Evolutionary conservation across 345 rosid species (phyloP).

Genomic region (Erysimum cheiranthoides): DNA sequence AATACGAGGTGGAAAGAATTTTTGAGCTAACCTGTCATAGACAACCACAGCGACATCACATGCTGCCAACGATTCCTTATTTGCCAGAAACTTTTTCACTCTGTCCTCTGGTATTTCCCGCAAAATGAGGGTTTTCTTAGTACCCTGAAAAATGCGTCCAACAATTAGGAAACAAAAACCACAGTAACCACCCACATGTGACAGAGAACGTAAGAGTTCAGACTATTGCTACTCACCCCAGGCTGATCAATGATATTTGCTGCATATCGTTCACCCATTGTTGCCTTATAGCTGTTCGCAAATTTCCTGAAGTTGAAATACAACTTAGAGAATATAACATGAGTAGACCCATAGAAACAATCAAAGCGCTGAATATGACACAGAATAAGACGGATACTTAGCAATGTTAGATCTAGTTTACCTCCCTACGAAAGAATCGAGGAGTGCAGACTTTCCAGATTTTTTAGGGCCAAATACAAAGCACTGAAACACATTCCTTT

Average conservation of each 20-base stretch:
- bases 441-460: conserved; percentile 76
- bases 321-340: conserved; percentile 23
- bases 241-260: conserved; percentile 66
- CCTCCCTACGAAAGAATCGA: conserved; percentile 79
- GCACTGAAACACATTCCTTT: conserved; percentile 74
- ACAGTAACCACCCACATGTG: conserved; percentile 10
- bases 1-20: not conserved
- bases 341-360: conserved; percentile 23
- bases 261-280: conserved; percentile 59
- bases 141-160: conserved; percentile 52
- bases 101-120: conserved; percentile 80
- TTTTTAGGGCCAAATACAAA: conserved; percentile 73
- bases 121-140: conserved; percentile 69
- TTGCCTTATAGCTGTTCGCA: conserved; percentile 52
- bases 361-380: not conserved
- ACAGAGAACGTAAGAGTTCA: conserved; percentile 1
- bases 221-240: conserved; percentile 58
- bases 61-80: conserved; percentile 62
- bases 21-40: conserved; percentile 61
- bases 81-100: conserved; percentile 54
- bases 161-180: not conserved
- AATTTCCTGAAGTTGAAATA: conserved; percentile 63
- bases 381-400: conserved; percentile 6
- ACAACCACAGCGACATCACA: conserved; percentile 79
- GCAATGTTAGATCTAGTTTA: conserved; percentile 27